These are phyloP conservation scores for Pythium graminicola DNA, from an alignment of 352 stramenopile species.

Conservation along the genomic window DNA sequence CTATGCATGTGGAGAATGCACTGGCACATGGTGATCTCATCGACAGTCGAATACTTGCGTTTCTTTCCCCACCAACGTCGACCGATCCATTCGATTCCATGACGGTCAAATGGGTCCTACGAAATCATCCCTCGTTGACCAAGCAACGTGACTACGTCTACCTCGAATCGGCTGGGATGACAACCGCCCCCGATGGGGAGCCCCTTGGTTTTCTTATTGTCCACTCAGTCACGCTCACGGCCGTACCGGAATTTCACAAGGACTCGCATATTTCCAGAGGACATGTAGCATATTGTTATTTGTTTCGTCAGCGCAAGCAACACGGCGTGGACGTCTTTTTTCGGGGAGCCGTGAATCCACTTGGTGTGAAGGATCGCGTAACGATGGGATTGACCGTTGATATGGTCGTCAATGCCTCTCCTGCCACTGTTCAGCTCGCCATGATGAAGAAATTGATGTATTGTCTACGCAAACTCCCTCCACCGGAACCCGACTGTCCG, in stretches of 20 bases:
- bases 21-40: slow-evolving; percentile 40
- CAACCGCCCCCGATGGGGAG: slow-evolving; percentile 41
- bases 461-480: slow-evolving; percentile 31
- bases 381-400: slow-evolving; percentile 42
- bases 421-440: slow-evolving; percentile 47
- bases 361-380: slow-evolving; percentile 39
- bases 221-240: slow-evolving; percentile 47
- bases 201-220: slow-evolving; percentile 50
- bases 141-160: slow-evolving; percentile 65
- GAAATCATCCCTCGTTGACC: slow-evolving; percentile 45
- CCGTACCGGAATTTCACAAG: slow-evolving; percentile 45
- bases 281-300: slow-evolving; percentile 44
- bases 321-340: slow-evolving; percentile 53
- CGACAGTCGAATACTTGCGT: slow-evolving; percentile 47
- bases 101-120: slow-evolving; percentile 59
- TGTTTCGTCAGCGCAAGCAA: slow-evolving; percentile 36
- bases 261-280: slow-evolving; percentile 62
- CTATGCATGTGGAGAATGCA: slow-evolving; percentile 54
- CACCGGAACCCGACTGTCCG: slow-evolving; percentile 16
- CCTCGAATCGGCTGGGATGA: slow-evolving; percentile 54
- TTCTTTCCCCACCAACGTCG: slow-evolving; percentile 34
- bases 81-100: slow-evolving; percentile 51
- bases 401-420: slow-evolving; percentile 30
- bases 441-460: slow-evolving; percentile 73
- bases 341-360: slow-evolving; percentile 39